phyloP scores from a whole-genome alignment of 805 yeast species.

The Ogataea angusta region DNA sequence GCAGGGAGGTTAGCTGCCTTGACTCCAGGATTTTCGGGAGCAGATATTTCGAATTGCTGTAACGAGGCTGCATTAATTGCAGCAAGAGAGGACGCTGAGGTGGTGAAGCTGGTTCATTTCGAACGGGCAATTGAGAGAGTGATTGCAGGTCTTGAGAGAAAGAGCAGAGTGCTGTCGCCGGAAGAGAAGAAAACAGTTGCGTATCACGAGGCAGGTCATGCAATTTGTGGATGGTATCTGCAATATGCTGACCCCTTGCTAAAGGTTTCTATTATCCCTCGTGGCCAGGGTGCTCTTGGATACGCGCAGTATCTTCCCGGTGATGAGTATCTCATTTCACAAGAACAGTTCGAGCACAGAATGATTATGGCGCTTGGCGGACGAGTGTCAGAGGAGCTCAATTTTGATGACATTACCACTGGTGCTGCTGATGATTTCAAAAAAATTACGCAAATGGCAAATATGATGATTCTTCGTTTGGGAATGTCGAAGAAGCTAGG shows the following conservation, averaged over 20 bases:
- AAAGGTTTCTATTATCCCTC: conserved; percentile 93
- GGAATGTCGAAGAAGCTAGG: conserved; percentile 93
- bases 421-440: conserved; percentile 97
- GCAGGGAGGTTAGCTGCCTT: conserved; percentile 90
- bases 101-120: conserved; percentile 74
- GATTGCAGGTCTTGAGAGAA: conserved; percentile 93
- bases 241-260: conserved; percentile 88
- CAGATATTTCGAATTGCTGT: conserved; percentile 95
- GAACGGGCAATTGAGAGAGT: conserved; percentile 97
- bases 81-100: conserved; percentile 74
- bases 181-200: conserved; percentile 91
- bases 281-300: conserved; percentile 96
- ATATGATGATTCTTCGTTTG: conserved; percentile 83
- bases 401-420: conserved; percentile 86
- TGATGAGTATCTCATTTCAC: conserved; percentile 75
- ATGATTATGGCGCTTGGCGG: conserved; percentile 99
- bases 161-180: conserved; percentile 74
- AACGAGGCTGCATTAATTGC: conserved; percentile 98
- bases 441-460: conserved; percentile 92
- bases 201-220: conserved; percentile 98
- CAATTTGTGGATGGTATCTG: conserved; percentile 95
- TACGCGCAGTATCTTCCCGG: conserved; percentile 97
- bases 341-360: conserved; percentile 72
- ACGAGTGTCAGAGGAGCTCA: conserved; percentile 91
- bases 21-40: conserved; percentile 98